These are phyloP conservation scores for Salix exigua DNA, from an alignment of 345 rosid genomes.

Conservation along the genomic window DNA sequence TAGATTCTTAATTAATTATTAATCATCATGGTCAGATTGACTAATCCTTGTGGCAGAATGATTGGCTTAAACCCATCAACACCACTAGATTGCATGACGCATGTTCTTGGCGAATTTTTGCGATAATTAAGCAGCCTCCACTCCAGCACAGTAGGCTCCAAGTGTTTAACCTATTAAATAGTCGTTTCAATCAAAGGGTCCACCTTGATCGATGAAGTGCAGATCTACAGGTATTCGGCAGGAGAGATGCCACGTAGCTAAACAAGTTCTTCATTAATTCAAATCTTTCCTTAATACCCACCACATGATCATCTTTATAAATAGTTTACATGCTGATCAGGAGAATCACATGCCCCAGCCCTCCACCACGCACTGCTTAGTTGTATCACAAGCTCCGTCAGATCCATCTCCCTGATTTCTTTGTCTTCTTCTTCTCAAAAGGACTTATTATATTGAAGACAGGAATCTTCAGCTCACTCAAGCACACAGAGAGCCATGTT, in stretches of 20 bases:
- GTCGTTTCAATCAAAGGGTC: neutral
- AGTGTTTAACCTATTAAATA: neutral
- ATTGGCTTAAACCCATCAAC: no score
- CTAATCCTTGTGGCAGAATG: neutral
- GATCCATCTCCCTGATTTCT: slow-evolving; percentile 33
- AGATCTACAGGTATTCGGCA: slow-evolving; percentile 34
- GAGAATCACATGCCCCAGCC: slow-evolving; percentile 43
- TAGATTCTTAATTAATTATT: neutral
- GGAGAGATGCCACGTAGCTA: slow-evolving; percentile 31
- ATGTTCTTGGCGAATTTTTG: neutral
- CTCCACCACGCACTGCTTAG: slow-evolving; percentile 32
- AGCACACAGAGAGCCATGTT: neutral
- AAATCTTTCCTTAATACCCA: slow-evolving; percentile 22
- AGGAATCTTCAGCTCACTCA: slow-evolving; percentile 37
- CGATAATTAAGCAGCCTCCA: no score
- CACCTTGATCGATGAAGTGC: neutral
- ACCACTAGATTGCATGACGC: no score
- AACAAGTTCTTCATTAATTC: slow-evolving; percentile 5
- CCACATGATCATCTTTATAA: slow-evolving; percentile 37
- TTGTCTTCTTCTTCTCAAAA: slow-evolving; percentile 49
- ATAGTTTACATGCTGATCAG: slow-evolving; percentile 30
- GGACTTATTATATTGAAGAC: slow-evolving; percentile 14
- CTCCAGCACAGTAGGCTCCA: no score
- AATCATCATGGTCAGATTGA: neutral
- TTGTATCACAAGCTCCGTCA: slow-evolving; percentile 38